Conservation (phyloP, 2,329 filamentous ascomycete species). For the Aspergillus udagawae region DNA sequence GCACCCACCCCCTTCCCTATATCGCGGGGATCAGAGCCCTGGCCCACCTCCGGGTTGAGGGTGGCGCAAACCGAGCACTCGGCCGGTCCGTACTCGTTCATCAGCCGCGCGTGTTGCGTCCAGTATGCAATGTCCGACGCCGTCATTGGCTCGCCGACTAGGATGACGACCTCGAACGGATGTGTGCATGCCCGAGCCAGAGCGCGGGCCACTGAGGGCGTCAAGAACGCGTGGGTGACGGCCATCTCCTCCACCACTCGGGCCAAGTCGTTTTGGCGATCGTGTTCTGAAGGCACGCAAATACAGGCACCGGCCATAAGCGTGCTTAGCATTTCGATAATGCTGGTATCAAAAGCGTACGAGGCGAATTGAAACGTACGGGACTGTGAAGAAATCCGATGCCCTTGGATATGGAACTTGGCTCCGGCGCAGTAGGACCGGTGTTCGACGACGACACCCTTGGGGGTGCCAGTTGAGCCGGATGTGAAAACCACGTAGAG, state of each 20-base stretch:
- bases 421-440: conserved; percentile 50
- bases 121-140: conserved; percentile 28
- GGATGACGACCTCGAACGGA: conserved; percentile 24
- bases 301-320: conserved; percentile 40
- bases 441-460: conserved; percentile 57
- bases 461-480: conserved; percentile 48
- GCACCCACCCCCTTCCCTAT: conserved; percentile 12
- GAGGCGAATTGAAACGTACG: conserved; percentile 40
- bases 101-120: conserved; percentile 20
- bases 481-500: conserved; percentile 54
- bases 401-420: conserved; percentile 42
- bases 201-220: conserved; percentile 47
- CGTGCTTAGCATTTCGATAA: conserved; percentile 33
- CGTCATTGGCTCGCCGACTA: conserved; percentile 32
- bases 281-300: conserved; percentile 41
- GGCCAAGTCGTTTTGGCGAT: conserved; percentile 40
- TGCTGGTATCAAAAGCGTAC: conserved; percentile 44
- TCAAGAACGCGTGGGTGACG: conserved; percentile 47
- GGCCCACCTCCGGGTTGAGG: background rate
- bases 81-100: conserved; percentile 16
- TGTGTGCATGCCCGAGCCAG: conserved; percentile 22
- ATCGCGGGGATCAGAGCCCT: background rate
- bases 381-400: conserved; percentile 42
- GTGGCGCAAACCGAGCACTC: conserved; percentile 13
- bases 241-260: conserved; percentile 31